phyloP scores from a whole-genome alignment of 1,284 basidiomycete genomes.

The Fomes fomentarius region DNA sequence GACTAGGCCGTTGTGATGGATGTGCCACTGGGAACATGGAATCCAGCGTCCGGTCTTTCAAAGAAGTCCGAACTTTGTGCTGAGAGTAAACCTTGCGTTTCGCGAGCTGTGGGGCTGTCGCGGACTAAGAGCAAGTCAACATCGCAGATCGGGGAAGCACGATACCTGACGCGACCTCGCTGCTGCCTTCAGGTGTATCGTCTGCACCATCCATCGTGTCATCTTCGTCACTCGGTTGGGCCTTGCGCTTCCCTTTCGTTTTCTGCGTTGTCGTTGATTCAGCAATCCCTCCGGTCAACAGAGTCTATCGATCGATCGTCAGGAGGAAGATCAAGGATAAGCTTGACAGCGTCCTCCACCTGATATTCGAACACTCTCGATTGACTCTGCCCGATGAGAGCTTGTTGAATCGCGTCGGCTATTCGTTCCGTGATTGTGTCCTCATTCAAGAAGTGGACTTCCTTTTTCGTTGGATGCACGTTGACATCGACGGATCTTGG shows the following conservation, averaged over 20 bases:
- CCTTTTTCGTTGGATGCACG: slow-evolving; percentile 97
- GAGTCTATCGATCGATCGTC: slow-evolving; percentile 47
- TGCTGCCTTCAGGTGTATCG: slow-evolving; percentile 29
- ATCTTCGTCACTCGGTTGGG: too few species aligned
- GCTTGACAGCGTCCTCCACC: slow-evolving; percentile 40
- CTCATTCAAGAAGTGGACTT: slow-evolving; percentile 95
- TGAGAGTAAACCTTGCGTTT: slow-evolving; percentile 67
- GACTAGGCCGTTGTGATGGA: slow-evolving; percentile 41
- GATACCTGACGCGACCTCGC: neutral
- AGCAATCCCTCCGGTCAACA: slow-evolving; percentile 57
- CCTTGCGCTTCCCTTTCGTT: slow-evolving; percentile 46
- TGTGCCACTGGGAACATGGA: slow-evolving; percentile 83
- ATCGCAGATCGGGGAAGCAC: too few species aligned
- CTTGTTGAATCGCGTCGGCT: slow-evolving; percentile 71
- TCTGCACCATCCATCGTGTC: too few species aligned
- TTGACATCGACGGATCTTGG: slow-evolving; percentile 95
- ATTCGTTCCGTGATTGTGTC: slow-evolving; percentile 86
- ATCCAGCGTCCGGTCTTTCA: slow-evolving; percentile 88
- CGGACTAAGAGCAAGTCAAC: too few species aligned
- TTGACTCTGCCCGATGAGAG: slow-evolving; percentile 67
- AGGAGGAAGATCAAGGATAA: neutral
- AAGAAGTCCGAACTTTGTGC: slow-evolving; percentile 91
- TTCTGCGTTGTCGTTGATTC: slow-evolving; percentile 44
- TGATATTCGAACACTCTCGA: slow-evolving; percentile 85
- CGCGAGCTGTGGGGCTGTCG: slow-evolving; percentile 14